Base-by-base conservation (phyloP, 129 eudicot genomes). In the Flaveria sonorensis region DNA sequence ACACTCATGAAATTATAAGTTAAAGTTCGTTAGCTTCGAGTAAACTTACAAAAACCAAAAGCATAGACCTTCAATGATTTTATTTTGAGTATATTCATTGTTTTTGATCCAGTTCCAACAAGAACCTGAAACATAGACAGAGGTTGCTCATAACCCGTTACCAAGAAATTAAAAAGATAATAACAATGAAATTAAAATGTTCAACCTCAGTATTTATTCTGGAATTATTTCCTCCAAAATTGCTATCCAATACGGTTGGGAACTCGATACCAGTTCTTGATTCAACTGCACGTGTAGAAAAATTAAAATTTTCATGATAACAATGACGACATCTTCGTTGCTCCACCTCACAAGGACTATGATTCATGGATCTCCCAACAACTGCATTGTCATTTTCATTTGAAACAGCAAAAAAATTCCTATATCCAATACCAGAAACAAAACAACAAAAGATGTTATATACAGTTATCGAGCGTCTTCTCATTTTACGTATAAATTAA, bases 21-120 rank as follows among this genome's bases (percentile, higher is more conserved):
- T 23, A 66, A 64, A 53, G 28, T 65, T 59, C 67, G 72, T 53
- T 53, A 57, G 11, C 46, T 43, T 48, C 7, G 2, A 19, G 77
- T 73, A 32, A 74, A 82, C 99, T 94, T 83, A 94, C 99, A 94
- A 68, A 94, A 89, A 48, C 93, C 99, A 84, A 86, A 94, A 42
- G 99, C 99, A 80, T 94, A 94, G 76, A 94, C 79, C 84, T 88
- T 91, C 68, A 94, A 81, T 61, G 98, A 84, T 83, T 91, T 94
- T 47, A 94, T 85, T 86, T 89, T 87, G 46, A 94, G 81, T 53
- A 94, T 86, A 67, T 83, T 91, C 93, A 91, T 88, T 7, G 85
- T 86, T 85, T 87, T 89, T 6, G 97, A 89, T 74, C 99, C 99
- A 83, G 99, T 95, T 81, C 96, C 99, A 81, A 95, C 99, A 77